Evolutionary conservation across 2,329 filamentous ascomycete species (phyloP).

Genomic region (Claviceps capensis): DNA sequence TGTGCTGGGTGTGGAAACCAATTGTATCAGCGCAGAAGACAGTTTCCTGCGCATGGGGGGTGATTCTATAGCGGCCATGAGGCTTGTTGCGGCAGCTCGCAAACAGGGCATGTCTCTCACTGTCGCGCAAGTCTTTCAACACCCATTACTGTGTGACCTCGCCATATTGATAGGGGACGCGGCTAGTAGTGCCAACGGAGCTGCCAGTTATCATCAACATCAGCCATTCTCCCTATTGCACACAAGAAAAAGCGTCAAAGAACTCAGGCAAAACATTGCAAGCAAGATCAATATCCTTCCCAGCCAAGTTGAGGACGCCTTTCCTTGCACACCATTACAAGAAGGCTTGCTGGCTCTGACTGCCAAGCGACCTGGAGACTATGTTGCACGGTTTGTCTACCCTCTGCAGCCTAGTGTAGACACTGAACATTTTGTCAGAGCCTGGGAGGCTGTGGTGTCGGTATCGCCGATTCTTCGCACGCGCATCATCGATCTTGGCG

Average conservation of each 20-base stretch:
- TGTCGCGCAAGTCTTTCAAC: conserved; percentile 28
- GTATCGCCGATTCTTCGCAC: conserved; percentile 27
- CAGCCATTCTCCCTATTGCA: conserved; percentile 3
- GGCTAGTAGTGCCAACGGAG: background rate
- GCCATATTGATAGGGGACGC: background rate
- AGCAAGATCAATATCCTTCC: background rate
- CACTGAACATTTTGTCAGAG: conserved; percentile 19
- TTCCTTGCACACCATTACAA: conserved; percentile 36
- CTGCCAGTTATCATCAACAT: background rate
- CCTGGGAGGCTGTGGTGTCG: conserved; percentile 23
- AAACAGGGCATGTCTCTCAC: conserved; percentile 22
- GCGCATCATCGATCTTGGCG: conserved; percentile 25
- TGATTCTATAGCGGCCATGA: conserved; percentile 34
- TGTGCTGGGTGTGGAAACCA: conserved; percentile 4
- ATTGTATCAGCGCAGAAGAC: conserved; percentile 22
- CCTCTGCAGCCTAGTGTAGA: conserved; percentile 17
- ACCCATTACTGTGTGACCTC: conserved; percentile 5
- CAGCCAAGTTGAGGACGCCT: conserved; percentile 29
- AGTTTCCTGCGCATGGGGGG: conserved; percentile 34
- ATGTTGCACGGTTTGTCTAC: conserved; percentile 31
- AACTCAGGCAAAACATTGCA: background rate
- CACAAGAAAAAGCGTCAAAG: background rate
- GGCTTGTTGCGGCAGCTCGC: conserved; percentile 19
- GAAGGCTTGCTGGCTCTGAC: conserved; percentile 36
- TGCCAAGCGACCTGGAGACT: conserved; percentile 26